Conservation (phyloP, 257 asterid genomes). For the Solanum arcanum region DNA sequence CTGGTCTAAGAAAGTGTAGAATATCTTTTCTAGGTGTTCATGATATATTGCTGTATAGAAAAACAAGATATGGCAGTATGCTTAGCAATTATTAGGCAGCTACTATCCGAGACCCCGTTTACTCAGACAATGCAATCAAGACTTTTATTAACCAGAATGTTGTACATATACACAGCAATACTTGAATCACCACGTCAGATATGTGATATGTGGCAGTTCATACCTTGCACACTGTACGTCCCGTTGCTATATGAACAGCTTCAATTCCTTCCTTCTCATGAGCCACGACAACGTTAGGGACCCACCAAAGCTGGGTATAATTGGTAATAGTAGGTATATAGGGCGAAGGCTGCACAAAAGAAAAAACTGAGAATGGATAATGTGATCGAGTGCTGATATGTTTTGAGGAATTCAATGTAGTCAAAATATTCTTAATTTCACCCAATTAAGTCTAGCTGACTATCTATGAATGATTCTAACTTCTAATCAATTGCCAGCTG, state of each 20-base stretch:
- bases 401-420: background rate
- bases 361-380: background rate
- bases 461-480: background rate
- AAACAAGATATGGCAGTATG: background rate
- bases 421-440: background rate
- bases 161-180: background rate
- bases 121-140: background rate
- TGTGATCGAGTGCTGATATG: background rate
- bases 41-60: background rate
- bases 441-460: background rate
- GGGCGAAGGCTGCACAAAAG: slow-evolving; percentile 46
- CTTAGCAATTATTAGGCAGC: background rate
- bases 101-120: background rate
- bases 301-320: slow-evolving; percentile 98
- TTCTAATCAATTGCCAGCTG: background rate
- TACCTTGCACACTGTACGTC: slow-evolving; percentile 95
- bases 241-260: slow-evolving; percentile 93
- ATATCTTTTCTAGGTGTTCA: background rate
- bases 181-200: background rate
- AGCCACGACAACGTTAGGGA: slow-evolving; percentile 92
- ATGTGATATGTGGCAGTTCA: background rate
- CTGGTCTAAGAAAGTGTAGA: background rate
- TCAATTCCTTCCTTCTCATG: slow-evolving; percentile 97
- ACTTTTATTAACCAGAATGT: background rate
- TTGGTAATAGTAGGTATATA: slow-evolving; percentile 93